phyloP scores from a whole-genome alignment of 1,284 basidiomycete genomes.

The Rhodotorula sp. region DNA sequence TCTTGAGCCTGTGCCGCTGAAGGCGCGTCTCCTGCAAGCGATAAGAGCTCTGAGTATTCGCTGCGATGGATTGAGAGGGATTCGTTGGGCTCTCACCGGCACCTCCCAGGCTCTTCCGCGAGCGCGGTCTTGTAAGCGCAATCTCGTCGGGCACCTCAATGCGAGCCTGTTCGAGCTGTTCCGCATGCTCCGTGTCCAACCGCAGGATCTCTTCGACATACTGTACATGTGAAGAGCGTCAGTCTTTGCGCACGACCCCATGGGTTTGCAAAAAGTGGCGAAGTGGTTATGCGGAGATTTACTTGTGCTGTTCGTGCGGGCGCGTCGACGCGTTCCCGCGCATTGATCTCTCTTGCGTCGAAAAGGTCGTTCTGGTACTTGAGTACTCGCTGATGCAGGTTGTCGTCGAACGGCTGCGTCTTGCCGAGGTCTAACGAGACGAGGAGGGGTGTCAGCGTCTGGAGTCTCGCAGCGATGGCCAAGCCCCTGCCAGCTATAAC shows the following conservation, averaged over 20 bases:
- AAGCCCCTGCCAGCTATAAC: not conserved
- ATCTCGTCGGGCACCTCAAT: constrained; percentile 11
- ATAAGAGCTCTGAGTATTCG: not conserved
- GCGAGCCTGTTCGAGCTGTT: constrained; percentile 8
- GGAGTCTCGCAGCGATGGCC: not conserved
- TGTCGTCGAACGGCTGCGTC: constrained; percentile 31
- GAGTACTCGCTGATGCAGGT: constrained; percentile 26
- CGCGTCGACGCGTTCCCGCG: constrained; percentile 15
- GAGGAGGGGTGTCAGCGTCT: not conserved
- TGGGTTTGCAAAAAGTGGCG: not conserved
- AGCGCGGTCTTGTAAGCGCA: not conserved
- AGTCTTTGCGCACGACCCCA: not conserved
- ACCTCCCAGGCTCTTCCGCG: constrained; percentile 26
- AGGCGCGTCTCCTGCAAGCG: constrained; percentile 1
- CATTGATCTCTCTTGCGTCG: constrained; percentile 29
- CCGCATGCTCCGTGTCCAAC: constrained; percentile 12
- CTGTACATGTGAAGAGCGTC: not conserved
- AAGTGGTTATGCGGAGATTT: not conserved
- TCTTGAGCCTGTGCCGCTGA: constrained; percentile 21
- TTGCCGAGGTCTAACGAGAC: constrained; percentile 10
- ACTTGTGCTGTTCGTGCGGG: constrained; percentile 14
- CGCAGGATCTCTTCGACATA: constrained; percentile 10
- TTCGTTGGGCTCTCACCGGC: constrained; percentile 6
- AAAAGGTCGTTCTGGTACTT: constrained; percentile 34
- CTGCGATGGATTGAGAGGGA: not conserved